These are phyloP conservation scores for Aspergillus pseudoviridinutans DNA, from an alignment of 2,329 filamentous ascomycete genomes.

Conservation along the genomic window DNA sequence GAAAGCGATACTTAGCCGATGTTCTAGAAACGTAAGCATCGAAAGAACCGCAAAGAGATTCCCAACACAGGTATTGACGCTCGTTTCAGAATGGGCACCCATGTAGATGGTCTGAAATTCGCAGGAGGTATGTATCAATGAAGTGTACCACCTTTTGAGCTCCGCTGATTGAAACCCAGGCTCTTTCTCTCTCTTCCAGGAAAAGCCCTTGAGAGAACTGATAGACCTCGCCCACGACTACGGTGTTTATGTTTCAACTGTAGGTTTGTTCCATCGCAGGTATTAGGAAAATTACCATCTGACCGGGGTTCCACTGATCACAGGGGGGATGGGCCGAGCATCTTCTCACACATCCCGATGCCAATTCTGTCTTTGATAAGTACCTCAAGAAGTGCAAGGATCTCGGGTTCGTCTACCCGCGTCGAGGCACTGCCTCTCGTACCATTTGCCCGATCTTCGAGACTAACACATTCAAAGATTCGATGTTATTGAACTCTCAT, in stretches of 20 bases:
- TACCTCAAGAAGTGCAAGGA: constrained; percentile 52
- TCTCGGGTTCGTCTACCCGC: constrained; percentile 35
- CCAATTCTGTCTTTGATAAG: constrained; percentile 44
- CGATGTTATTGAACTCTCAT: constrained; percentile 53
- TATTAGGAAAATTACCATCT: neutral
- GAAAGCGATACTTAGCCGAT: constrained; percentile 50
- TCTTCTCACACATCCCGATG: constrained; percentile 47
- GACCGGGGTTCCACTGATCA: neutral
- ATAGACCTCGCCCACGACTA: constrained; percentile 49
- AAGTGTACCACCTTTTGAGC: neutral
- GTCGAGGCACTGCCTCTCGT: neutral
- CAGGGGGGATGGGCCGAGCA: constrained; percentile 55
- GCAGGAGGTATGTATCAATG: constrained; percentile 37
- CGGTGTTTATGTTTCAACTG: constrained; percentile 52
- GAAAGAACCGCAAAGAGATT: neutral
- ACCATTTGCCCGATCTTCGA: constrained; percentile 1
- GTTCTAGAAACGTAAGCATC: constrained; percentile 48
- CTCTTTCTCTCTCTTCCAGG: constrained; percentile 50
- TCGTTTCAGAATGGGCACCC: constrained; percentile 47
- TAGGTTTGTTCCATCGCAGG: constrained; percentile 15
- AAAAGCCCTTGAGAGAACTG: constrained; percentile 44
- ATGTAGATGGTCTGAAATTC: constrained; percentile 55
- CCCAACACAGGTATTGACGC: constrained; percentile 2
- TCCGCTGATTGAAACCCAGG: constrained; percentile 24
- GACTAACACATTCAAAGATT: constrained; percentile 33